Conservation (phyloP, 768 basidiomycete genomes). For the Lactarius psammicola region DNA sequence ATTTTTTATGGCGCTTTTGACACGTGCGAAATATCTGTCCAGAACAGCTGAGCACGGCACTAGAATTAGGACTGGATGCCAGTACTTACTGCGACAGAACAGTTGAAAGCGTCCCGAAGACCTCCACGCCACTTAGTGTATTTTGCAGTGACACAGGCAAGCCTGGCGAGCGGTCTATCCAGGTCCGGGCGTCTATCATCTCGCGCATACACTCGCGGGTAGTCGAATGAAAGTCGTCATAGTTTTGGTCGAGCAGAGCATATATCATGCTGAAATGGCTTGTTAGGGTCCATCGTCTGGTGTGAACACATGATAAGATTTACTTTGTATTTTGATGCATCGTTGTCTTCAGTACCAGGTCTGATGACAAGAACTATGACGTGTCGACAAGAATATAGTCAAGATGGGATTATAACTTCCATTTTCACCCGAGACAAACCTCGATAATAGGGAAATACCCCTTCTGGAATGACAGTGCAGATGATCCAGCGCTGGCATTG, state of each 20-base stretch:
- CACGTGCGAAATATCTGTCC: constrained; percentile 52
- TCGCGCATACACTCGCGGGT: constrained; percentile 29
- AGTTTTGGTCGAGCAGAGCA: constrained; percentile 35
- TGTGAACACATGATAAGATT: neutral
- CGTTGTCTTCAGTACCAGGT: constrained; percentile 35
- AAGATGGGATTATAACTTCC: neutral
- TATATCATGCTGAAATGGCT: constrained; percentile 28
- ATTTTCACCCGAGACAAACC: constrained; percentile 25
- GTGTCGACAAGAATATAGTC: neutral
- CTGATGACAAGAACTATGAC: constrained; percentile 35
- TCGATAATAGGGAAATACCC: constrained; percentile 36
- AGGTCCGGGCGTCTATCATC: constrained; percentile 32
- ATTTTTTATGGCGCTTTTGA: constrained; percentile 51
- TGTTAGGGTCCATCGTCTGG: neutral
- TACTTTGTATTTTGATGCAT: constrained; percentile 37
- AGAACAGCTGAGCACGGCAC: neutral
- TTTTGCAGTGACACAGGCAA: constrained; percentile 21
- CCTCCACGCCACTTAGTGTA: constrained; percentile 30
- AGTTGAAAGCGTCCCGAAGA: constrained; percentile 36
- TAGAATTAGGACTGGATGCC: neutral
- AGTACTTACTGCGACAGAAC: constrained; percentile 28
- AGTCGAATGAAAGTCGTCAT: constrained; percentile 29
- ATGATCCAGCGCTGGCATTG: constrained; percentile 16
- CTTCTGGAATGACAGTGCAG: constrained; percentile 35
- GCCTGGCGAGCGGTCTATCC: constrained; percentile 30